These are phyloP conservation scores for Arabis hirsuta DNA, from an alignment of 345 rosid genomes.

Conservation along the genomic window DNA sequence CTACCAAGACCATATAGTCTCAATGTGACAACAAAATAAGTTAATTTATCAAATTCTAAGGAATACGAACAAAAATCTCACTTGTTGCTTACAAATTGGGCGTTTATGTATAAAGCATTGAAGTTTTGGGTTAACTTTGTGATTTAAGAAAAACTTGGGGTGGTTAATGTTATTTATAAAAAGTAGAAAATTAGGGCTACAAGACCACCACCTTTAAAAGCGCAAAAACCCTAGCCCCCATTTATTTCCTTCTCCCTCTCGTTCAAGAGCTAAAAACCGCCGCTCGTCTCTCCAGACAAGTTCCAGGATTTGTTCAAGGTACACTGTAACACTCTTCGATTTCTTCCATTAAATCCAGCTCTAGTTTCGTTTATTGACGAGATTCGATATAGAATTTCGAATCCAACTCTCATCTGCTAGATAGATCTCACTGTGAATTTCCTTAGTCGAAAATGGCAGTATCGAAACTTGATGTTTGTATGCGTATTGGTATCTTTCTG, in stretches of 20 bases:
- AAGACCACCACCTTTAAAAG: conserved; percentile 29
- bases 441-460: no score
- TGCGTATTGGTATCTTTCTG: background rate
- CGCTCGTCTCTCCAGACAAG: conserved; percentile 35
- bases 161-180: background rate
- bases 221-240: conserved; percentile 25
- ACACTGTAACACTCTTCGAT: background rate
- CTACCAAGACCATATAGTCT: background rate
- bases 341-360: background rate
- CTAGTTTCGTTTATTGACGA: background rate
- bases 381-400: background rate
- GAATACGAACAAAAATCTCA: background rate
- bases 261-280: conserved; percentile 32
- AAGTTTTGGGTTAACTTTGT: conserved; percentile 13
- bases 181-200: conserved; percentile 25
- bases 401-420: conserved; percentile 1
- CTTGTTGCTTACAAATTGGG: background rate
- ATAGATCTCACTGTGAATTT: conserved; percentile 8
- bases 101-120: background rate
- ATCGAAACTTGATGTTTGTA: background rate
- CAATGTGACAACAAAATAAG: background rate
- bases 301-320: conserved; percentile 39
- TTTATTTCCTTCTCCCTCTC: conserved; percentile 13
- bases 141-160: background rate
- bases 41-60: no score